Conservation (phyloP, 345 rosid species). For the Syzygium jambos region DNA sequence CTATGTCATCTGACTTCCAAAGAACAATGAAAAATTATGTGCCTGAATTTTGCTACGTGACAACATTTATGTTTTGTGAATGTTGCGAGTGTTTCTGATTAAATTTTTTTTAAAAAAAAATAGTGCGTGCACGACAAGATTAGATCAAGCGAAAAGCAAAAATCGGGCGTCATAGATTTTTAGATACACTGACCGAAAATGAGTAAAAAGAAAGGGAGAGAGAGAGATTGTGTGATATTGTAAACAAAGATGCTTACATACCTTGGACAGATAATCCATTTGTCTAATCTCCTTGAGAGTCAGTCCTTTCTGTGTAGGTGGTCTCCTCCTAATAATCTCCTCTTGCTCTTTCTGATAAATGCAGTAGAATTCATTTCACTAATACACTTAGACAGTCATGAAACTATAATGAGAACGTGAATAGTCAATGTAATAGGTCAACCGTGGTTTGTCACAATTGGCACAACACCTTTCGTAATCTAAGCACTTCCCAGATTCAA, state of each 20-base stretch:
- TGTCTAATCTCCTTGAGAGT: constrained; percentile 25
- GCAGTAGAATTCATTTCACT: not conserved
- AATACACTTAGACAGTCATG: not conserved
- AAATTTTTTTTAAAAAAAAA: too few relatives aligned
- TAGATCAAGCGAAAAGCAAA: too few relatives aligned
- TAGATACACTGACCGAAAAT: not conserved
- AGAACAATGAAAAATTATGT: not conserved
- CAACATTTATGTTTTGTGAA: not conserved
- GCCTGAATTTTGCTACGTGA: not conserved
- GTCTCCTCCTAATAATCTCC: constrained; percentile 13
- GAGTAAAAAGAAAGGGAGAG: not conserved
- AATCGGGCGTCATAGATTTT: not conserved
- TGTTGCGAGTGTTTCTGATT: not conserved
- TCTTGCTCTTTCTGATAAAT: constrained; percentile 30
- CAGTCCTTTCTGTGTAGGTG: constrained; percentile 17
- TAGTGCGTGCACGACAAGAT: not conserved
- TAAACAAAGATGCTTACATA: not conserved
- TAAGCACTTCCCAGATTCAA: not conserved
- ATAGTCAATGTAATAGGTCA: not conserved
- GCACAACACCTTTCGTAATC: not conserved
- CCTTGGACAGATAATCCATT: constrained; percentile 35
- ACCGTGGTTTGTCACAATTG: not conserved
- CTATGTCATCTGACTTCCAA: not conserved
- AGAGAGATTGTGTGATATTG: not conserved
- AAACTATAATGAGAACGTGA: not conserved